These are phyloP conservation scores for Saccharum officinarum DNA, from an alignment of 176 grass and related monocot genomes.

Conservation along the genomic window DNA sequence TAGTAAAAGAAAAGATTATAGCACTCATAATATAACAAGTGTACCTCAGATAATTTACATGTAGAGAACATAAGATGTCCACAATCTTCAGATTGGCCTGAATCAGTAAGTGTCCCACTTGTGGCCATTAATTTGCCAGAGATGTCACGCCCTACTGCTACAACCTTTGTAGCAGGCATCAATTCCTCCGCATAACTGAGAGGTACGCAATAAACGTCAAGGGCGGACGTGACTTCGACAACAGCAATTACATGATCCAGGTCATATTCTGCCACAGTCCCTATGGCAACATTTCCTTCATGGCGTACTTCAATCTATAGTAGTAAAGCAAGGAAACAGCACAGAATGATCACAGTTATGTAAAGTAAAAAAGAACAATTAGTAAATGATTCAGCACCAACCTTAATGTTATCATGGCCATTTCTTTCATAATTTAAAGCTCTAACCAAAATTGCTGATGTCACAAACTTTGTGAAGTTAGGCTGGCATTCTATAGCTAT, in stretches of 20 bases:
- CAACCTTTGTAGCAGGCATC: not conserved
- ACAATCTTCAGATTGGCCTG: not conserved
- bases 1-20: not conserved
- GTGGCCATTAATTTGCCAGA: constrained; percentile 16
- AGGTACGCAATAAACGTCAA: not conserved
- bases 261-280: not conserved
- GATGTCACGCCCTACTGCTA: not conserved
- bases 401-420: not conserved
- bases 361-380: not conserved
- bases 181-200: not conserved
- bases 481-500: not conserved
- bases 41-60: constrained; percentile 29
- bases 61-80: not conserved
- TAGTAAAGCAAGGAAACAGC: not conserved
- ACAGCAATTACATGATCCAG: not conserved
- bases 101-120: not conserved
- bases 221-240: not conserved
- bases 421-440: not conserved
- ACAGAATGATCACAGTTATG: not conserved
- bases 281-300: not conserved
- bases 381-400: constrained; percentile 15
- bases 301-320: not conserved
- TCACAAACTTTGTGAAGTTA: constrained; percentile 24
- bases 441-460: constrained; percentile 23
- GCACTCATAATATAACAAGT: not conserved